These are phyloP conservation scores for Saturnispora serradocipensis DNA, from an alignment of 805 yeast genomes.

Conservation along the genomic window DNA sequence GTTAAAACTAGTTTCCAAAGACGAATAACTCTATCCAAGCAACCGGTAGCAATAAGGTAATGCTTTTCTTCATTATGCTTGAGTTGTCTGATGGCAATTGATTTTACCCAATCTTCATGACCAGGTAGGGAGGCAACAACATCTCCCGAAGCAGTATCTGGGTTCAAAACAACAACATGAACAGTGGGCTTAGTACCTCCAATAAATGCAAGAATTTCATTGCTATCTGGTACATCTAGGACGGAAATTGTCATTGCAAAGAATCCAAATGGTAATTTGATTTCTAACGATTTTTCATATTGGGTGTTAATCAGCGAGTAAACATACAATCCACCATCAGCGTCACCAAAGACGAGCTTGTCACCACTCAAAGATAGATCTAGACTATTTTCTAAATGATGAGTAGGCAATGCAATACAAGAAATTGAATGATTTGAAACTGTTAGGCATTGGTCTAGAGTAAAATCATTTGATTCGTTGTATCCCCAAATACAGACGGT, in stretches of 20 bases:
- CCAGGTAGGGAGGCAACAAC: slow-evolving; percentile 58
- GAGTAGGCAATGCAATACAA: slow-evolving; percentile 7
- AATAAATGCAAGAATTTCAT: slow-evolving; percentile 44
- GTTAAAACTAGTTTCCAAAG: slow-evolving; percentile 69
- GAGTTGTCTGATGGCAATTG: slow-evolving; percentile 49
- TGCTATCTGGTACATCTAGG: slow-evolving; percentile 22
- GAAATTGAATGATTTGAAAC: slow-evolving; percentile 9
- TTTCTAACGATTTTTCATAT: slow-evolving; percentile 26
- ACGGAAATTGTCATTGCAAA: slow-evolving; percentile 37
- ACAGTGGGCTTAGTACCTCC: slow-evolving; percentile 61
- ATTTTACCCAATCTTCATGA: slow-evolving; percentile 94
- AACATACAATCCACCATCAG: slow-evolving; percentile 47
- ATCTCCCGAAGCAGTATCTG: slow-evolving; percentile 19
- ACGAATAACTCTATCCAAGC: slow-evolving; percentile 88
- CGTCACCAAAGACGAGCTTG: slow-evolving; percentile 51
- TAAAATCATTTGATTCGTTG: slow-evolving; percentile 17
- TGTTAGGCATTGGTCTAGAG: slow-evolving; percentile 25
- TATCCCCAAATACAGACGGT: slow-evolving; percentile 51
- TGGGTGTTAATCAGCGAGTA: slow-evolving; percentile 34
- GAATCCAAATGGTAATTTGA: slow-evolving; percentile 34
- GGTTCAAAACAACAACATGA: slow-evolving; percentile 28
- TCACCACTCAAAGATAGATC: slow-evolving; percentile 16
- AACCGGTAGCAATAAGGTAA: slow-evolving; percentile 73
- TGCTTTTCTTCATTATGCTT: slow-evolving; percentile 30
- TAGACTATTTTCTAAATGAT: background rate